phyloP scores from a whole-genome alignment of 2,329 filamentous ascomycete species.

The Pyrenophora graminea region DNA sequence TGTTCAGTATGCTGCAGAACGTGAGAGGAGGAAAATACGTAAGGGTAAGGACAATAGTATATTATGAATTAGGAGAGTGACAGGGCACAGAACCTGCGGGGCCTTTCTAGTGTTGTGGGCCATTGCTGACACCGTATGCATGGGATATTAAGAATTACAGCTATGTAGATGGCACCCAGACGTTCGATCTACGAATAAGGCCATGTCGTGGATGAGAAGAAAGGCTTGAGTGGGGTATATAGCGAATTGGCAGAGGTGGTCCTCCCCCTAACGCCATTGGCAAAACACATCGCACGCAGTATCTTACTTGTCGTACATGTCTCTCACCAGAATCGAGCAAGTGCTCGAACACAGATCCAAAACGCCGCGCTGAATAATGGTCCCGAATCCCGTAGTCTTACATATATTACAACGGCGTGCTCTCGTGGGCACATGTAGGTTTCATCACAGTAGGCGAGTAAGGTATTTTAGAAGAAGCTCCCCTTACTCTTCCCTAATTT shows the following conservation, averaged over 20 bases:
- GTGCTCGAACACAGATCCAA: not conserved
- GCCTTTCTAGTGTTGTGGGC: too few relatives aligned
- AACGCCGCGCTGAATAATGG: constrained; percentile 1
- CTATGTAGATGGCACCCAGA: not conserved
- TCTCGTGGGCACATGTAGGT: constrained; percentile 3
- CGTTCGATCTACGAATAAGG: constrained; percentile 3
- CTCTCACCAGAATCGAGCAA: constrained; percentile 1
- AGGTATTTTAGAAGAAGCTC: constrained; percentile 2
- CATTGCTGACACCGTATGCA: too few relatives aligned
- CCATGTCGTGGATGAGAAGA: not conserved
- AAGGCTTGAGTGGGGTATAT: constrained; percentile 15
- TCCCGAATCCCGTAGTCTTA: constrained; percentile 4
- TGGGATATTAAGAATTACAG: not conserved
- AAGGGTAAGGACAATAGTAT: too few relatives aligned
- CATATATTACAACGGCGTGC: constrained; percentile 8
- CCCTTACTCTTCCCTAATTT: constrained; percentile 14
- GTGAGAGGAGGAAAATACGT: too few relatives aligned
- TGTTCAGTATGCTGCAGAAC: too few relatives aligned
- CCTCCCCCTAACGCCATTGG: not conserved
- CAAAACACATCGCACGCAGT: not conserved
- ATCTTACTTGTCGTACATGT: constrained; percentile 8
- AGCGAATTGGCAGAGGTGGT: constrained; percentile 2
- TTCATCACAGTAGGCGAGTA: not conserved
- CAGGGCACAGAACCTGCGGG: too few relatives aligned
- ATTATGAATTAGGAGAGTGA: too few relatives aligned